A percentile compares a stretch with the other conserved stretches of the same genome.
Conservation (phyloP, 257 asterid genomes). For the Nicotiana noctiflora region DNA sequence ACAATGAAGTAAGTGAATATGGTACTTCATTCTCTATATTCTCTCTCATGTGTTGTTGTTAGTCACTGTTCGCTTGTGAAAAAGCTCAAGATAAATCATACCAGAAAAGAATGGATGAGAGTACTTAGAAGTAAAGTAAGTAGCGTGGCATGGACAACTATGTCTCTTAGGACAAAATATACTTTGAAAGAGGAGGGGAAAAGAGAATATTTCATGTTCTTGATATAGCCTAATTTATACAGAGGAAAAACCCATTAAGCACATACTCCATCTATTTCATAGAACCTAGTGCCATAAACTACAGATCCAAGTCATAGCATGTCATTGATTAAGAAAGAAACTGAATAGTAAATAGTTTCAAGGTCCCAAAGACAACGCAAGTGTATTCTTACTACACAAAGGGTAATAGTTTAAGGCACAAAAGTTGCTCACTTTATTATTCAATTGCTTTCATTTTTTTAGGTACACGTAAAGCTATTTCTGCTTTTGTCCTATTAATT, state of each 20-base stretch:
- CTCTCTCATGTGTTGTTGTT: not conserved
- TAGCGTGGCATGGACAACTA: not conserved
- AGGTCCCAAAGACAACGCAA: not conserved
- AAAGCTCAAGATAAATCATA: not conserved
- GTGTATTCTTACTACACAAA: not conserved
- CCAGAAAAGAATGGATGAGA: not conserved
- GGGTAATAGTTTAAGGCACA: not conserved
- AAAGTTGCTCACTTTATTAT: not conserved
- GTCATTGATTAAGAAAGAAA: not conserved
- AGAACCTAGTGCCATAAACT: not conserved
- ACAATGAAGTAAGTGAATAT: conserved; percentile 68
- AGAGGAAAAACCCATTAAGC: not conserved
- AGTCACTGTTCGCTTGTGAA: not conserved
- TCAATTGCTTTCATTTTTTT: not conserved
- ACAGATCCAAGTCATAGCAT: not conserved
- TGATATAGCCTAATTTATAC: not conserved
- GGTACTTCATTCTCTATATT: conserved; percentile 6
- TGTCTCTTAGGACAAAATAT: not conserved
- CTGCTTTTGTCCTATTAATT: not conserved
- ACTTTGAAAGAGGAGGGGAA: not conserved
- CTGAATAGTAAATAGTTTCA: not conserved
- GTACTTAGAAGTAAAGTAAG: not conserved
- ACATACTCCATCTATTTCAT: not conserved
- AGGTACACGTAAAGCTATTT: not conserved
- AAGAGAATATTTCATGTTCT: not conserved